These are phyloP conservation scores for Botrytis elliptica DNA, from an alignment of 2,329 filamentous ascomycete genomes.

Conservation along the genomic window DNA sequence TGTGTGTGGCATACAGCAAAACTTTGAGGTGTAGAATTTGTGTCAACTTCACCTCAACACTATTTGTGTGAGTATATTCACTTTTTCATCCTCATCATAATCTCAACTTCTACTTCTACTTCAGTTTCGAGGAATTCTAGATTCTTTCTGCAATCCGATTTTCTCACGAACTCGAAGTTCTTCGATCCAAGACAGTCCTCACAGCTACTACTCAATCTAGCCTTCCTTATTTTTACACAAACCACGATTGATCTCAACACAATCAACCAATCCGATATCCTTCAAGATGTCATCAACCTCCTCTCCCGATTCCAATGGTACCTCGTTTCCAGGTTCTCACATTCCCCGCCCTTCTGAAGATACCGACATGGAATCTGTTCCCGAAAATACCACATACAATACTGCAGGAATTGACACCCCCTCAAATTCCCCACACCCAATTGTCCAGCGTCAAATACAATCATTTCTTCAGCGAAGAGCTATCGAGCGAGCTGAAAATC, in stretches of 20 bases:
- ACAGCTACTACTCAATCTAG: neutral
- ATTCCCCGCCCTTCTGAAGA: neutral
- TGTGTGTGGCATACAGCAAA: neutral
- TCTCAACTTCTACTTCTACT: neutral
- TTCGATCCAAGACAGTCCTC: neutral
- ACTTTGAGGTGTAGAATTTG: neutral
- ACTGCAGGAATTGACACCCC: neutral
- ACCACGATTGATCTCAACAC: neutral
- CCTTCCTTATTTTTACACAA: fast-evolving
- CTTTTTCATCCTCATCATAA: neutral
- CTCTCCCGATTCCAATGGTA: neutral
- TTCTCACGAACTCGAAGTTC: neutral
- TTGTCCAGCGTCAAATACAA: neutral
- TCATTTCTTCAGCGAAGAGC: neutral
- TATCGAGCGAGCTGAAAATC: neutral
- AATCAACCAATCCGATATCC: neutral
- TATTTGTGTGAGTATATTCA: neutral
- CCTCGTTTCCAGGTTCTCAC: neutral
- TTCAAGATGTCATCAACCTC: neutral
- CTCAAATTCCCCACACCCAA: fast-evolving
- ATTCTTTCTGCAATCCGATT: neutral
- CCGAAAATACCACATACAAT: neutral
- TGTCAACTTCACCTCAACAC: neutral
- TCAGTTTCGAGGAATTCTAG: neutral
- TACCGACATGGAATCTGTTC: neutral